Base-by-base conservation (phyloP, 2,329 filamentous ascomycete genomes). In the Calonectria leucothoes region DNA sequence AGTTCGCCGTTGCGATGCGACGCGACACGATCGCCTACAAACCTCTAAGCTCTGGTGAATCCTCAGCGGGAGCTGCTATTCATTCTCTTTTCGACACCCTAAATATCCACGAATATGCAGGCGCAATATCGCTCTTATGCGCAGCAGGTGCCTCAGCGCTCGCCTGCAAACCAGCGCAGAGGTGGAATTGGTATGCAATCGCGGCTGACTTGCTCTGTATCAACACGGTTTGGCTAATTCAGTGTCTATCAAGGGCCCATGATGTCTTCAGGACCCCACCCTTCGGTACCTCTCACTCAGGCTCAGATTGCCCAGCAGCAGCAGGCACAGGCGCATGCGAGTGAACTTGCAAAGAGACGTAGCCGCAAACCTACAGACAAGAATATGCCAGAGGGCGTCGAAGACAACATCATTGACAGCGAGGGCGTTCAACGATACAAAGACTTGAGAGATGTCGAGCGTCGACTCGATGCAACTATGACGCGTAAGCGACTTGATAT, bases 401-500 rank as follows among this genome's bases (percentile, higher is more conserved):
- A 97, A 79, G 93, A 95, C 61, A 91, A 94, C 76, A 91, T 95
- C 74, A 92, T 98, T 76, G 95, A 86, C 59, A 74, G 94, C 75
- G 94, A 98, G 83, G 93, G 94, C 48, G 95, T 94, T 55, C 89
- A 93, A 82, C 91, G 95, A 78, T 99, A 99, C 86, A 93, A 92
- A 81, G 92, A 94, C 71, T 86, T 99, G 82, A 92, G 95, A 82
- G 95, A 98, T 77, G 88, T 97, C 72, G 97, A 99, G 89, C 93
- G 95, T 81, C 91, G 93, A 68, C 88, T 99, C 70, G 97, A 99
- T 87, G 94, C 96, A 49, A 94, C 95, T 23, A 97, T 98, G 89
- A 96, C 97, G 84, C 93, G 96, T 82, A 99, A 99, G 88, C 91
- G 96, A 74, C 87, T 99, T 74, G 97, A 99, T 82, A 93, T 98